Evolutionary conservation across 2,329 filamentous ascomycete genomes (phyloP), one percentile per base, ranked within the genome.

Genomic region (Xylaria digitata): DNA sequence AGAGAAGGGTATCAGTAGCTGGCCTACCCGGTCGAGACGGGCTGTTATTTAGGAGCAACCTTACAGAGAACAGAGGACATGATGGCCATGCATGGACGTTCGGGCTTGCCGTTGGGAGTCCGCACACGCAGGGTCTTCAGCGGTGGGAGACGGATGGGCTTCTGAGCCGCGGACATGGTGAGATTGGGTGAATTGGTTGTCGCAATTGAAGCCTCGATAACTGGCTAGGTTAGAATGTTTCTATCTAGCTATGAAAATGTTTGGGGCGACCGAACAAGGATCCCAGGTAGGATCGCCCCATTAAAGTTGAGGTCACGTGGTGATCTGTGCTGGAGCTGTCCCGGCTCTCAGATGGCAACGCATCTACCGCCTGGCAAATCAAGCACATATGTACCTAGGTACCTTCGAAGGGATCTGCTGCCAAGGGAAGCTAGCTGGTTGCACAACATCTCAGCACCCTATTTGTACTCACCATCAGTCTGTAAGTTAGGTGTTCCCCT

Each of bases 41-140:
- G 21, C 17, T 17, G 53, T 13, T n/a, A 6, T n/a, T 7, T 9
- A 0, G 2, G 30, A n/a, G 46, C 8, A 19, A 17, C 30, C 68
- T 65, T 80, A 87, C 85, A 81, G 42, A 89, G 81, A 19, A 89
- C 86, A 17, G 83, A 83, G 23, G 84, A 83, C 87, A 89, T 89
- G 77, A 87, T 80, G 53, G 78, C 76, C 56, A 87, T 76, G 74
- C 87, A 89, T 6, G 86, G 85, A 71, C 86, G 86, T 67, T 83
- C 79, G 58, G 80, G 76, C 71, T 80, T 73, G 66, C 80, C 81
- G 77, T 85, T 86, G 21, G 86, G 83, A 66, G 85, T 79, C 74
- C 83, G 82, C 68, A 89, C 85, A 68, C 86, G 86, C 60, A 89
- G 82, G 42, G 76, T 76, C 75, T 84, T 83, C 67, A 89, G 78